Evolutionary conservation across 257 asterid species (phyloP), one percentile per base, ranked within the genome.

Genomic region (Scutellaria galericulata): DNA sequence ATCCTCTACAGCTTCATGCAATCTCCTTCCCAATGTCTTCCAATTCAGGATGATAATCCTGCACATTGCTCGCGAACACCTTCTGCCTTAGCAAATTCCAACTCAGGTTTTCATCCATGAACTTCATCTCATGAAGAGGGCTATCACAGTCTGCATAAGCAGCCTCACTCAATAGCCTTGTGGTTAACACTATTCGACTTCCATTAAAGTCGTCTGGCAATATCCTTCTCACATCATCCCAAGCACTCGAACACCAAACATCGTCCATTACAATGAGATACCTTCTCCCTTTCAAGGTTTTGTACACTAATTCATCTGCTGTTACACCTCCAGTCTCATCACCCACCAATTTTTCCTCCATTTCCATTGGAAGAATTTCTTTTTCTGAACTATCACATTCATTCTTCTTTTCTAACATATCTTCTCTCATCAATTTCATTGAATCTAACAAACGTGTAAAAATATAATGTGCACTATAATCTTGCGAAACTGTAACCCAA

Each of bases 251-350:
- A 54, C 55, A 39, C 70, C 70, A 72, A 3, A 62, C 7, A 1
- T 72, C 64, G 60, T 62, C 70, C 52, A 71, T 35, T 18, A 71
- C 76, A 48, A 59, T 11, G 0, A 71, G 53, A 35, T 71, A 71
- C 14, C 60, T 58, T 50, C 68, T 71, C 18, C 40, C 1, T 51
- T 59, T 71, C 37, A 71, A 15, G 0, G 2, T 1, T 20, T 39
- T 18, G 6, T 11, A 72, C 7, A 50, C 15, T 15, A 7, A 7
- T 3, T 2, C 12, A 9, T 13, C 35, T 7, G 6, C 20, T 4
- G 9, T 8, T 50, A 7, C 45, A 44, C 6, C 24, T 0, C 24
- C 58, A 13, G 1, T 45, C 50, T 45, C 9, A 9, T 45, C 12
- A 0, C 9, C 12, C 12, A 9, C 50, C 12, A 9, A 0, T 31